Conservation (phyloP, 345 rosid species). For the Sonneratia caseolaris region DNA sequence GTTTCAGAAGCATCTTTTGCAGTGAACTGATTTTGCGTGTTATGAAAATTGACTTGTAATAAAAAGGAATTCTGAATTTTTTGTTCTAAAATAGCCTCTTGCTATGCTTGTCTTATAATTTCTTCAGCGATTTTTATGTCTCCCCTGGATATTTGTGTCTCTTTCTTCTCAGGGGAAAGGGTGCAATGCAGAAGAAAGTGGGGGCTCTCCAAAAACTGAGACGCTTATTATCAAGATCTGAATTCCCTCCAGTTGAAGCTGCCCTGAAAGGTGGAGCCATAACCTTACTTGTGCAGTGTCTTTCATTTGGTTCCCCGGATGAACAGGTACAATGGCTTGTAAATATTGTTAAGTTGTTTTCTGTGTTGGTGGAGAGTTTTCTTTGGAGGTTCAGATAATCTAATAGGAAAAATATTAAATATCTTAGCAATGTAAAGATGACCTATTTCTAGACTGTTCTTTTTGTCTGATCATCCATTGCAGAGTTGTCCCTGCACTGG, state of each 20-base stretch:
- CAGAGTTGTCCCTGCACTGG: not conserved
- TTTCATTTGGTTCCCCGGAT: slow-evolving; percentile 82
- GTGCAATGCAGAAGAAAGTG: slow-evolving; percentile 75
- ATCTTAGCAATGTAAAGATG: not conserved
- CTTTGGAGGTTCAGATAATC: not conserved
- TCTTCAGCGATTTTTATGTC: not conserved
- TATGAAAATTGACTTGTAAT: not conserved
- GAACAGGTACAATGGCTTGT: slow-evolving; percentile 58
- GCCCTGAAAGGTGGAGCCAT: slow-evolving; percentile 77
- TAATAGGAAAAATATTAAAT: not conserved
- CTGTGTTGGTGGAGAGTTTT: not conserved
- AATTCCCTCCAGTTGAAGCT: slow-evolving; percentile 77
- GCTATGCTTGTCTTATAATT: not conserved
- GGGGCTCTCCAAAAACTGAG: slow-evolving; percentile 76
- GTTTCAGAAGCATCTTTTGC: not conserved
- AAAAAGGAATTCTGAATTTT: not conserved
- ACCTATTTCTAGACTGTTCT: not conserved
- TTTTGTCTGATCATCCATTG: not conserved
- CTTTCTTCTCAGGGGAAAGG: slow-evolving; percentile 57
- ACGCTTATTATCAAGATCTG: slow-evolving; percentile 71
- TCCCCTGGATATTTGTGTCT: not conserved
- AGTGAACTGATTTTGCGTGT: not conserved
- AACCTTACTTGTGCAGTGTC: slow-evolving; percentile 77
- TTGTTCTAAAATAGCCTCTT: not conserved
- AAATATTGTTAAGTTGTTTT: not conserved